phyloP scores from a whole-genome alignment of 805 yeast genomes.

The Cyberlindnera euphorbiae region DNA sequence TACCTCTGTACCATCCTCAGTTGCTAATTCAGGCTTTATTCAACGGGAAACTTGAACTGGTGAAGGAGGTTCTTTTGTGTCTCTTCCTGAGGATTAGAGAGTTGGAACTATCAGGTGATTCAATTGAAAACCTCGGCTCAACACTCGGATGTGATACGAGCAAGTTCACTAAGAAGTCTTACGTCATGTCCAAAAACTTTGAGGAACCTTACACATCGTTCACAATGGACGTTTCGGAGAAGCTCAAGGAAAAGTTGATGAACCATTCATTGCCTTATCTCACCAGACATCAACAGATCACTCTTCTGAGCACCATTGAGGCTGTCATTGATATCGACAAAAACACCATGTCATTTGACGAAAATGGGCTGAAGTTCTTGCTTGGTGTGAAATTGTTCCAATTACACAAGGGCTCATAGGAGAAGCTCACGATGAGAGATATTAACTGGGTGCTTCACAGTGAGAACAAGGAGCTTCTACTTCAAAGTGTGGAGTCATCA shows the following conservation, averaged over 20 bases:
- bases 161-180: slow-evolving; percentile 24
- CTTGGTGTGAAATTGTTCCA: slow-evolving; percentile 67
- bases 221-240: slow-evolving; percentile 37
- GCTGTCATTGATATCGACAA: slow-evolving; percentile 54
- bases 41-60: slow-evolving; percentile 51
- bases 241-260: slow-evolving; percentile 55
- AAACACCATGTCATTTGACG: slow-evolving; percentile 30
- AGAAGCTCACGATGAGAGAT: slow-evolving; percentile 68
- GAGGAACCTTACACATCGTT: slow-evolving; percentile 40
- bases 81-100: slow-evolving; percentile 53
- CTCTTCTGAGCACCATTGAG: slow-evolving; percentile 64
- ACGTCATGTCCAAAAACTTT: slow-evolving; percentile 5
- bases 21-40: slow-evolving; percentile 70
- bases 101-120: slow-evolving; percentile 36
- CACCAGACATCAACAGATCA: slow-evolving; percentile 88
- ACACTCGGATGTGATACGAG: slow-evolving; percentile 26
- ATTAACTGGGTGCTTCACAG: slow-evolving; percentile 85
- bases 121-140: slow-evolving; percentile 23
- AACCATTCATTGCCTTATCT: slow-evolving; percentile 69
- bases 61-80: slow-evolving; percentile 49
- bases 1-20: slow-evolving; percentile 91
- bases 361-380: slow-evolving; percentile 65
- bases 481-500: slow-evolving; percentile 43
- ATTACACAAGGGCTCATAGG: slow-evolving; percentile 45
- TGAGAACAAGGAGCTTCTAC: slow-evolving; percentile 64